A percentile compares a stretch with the other conserved stretches of the same genome.
phyloP scores from a whole-genome alignment of 2,329 filamentous ascomycete genomes.

The Catunica adiposa region DNA sequence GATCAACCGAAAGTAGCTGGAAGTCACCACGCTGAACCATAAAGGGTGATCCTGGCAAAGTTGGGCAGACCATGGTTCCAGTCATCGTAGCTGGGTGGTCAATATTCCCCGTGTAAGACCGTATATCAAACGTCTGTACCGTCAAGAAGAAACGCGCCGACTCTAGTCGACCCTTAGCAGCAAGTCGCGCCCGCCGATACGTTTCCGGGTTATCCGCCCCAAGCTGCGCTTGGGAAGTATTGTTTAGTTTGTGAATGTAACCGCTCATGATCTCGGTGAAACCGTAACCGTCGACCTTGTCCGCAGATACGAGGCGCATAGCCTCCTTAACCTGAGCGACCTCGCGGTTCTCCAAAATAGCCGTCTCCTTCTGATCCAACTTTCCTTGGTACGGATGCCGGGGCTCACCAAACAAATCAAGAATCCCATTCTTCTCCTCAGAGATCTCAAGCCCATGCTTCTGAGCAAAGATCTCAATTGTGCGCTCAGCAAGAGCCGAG shows the following conservation, averaged over 20 bases:
- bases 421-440: slow-evolving; percentile 27
- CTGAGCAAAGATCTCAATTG: slow-evolving; percentile 34
- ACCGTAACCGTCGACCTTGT: slow-evolving; percentile 34
- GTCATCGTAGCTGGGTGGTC: slow-evolving; percentile 38
- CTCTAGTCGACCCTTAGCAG: slow-evolving; percentile 36
- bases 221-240: slow-evolving; percentile 20
- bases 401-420: slow-evolving; percentile 40
- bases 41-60: slow-evolving; percentile 39
- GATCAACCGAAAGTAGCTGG: slow-evolving; percentile 37
- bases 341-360: slow-evolving; percentile 23
- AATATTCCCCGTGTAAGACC: slow-evolving; percentile 28
- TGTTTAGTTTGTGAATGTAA: slow-evolving; percentile 35
- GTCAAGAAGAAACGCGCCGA: slow-evolving; percentile 42
- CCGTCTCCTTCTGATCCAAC: slow-evolving; percentile 7
- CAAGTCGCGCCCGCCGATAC: slow-evolving; percentile 36
- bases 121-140: slow-evolving; percentile 37
- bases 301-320: slow-evolving; percentile 27
- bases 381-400: slow-evolving; percentile 20
- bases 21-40: slow-evolving; percentile 43
- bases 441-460: slow-evolving; percentile 29
- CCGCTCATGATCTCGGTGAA: slow-evolving; percentile 52
- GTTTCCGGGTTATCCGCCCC: slow-evolving; percentile 31
- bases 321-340: slow-evolving; percentile 22
- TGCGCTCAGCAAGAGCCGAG: slow-evolving; percentile 48
- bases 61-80: slow-evolving; percentile 41